Conservation (phyloP, 2,329 filamentous ascomycete genomes). For the Claviceps digitariae region DNA sequence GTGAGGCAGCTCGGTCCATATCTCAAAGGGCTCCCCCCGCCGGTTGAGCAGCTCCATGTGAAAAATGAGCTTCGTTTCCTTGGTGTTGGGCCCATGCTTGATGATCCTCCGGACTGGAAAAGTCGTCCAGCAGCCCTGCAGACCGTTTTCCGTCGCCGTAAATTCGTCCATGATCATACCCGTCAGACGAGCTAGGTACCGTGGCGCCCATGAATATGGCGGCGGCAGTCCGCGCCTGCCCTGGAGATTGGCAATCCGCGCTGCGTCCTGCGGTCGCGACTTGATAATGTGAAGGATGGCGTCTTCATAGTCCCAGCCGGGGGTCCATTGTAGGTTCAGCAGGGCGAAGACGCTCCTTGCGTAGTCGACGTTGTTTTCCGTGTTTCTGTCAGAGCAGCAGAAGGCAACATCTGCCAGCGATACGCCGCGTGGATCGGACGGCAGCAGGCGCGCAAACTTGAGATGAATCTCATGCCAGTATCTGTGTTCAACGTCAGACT, state of each 20-base stretch:
- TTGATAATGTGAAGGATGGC: neutral
- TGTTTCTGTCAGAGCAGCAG: neutral
- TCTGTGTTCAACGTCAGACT: neutral
- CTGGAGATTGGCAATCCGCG: neutral
- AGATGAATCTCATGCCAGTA: neutral
- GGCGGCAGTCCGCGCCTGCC: too few relatives aligned
- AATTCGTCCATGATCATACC: neutral
- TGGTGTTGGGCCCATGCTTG: neutral
- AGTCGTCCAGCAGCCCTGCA: neutral
- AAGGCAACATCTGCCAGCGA: neutral
- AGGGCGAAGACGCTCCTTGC: neutral
- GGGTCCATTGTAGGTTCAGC: neutral
- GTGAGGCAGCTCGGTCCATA: too few relatives aligned
- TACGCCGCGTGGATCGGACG: neutral
- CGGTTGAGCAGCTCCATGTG: neutral
- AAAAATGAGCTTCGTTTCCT: neutral
- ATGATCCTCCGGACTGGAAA: neutral
- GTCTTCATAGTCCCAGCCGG: neutral
- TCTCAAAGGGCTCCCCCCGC: too few relatives aligned
- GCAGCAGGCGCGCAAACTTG: neutral
- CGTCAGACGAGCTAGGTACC: too few relatives aligned
- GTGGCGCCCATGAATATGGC: too few relatives aligned
- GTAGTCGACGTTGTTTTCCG: neutral
- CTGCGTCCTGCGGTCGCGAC: neutral
- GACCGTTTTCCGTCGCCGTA: neutral